Evolutionary conservation across 2,329 filamentous ascomycete species (phyloP).

Genomic region (Truncatella angustata): DNA sequence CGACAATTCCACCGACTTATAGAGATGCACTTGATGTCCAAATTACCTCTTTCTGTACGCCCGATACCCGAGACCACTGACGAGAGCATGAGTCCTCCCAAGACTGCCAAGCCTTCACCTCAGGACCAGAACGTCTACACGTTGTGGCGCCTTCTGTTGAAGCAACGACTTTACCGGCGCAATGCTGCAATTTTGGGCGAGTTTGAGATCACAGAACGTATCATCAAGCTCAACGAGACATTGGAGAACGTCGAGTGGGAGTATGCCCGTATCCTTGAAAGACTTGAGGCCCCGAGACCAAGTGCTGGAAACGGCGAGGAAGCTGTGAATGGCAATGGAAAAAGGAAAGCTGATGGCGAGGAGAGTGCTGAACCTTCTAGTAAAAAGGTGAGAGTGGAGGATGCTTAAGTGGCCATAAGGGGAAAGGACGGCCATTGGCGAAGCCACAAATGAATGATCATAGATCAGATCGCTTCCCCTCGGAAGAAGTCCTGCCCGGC

Average conservation of each 20-base stretch:
- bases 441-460: too few relatives aligned
- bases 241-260: constrained; percentile 68
- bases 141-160: constrained; percentile 74
- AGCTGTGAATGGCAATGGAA: constrained; percentile 31
- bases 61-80: constrained; percentile 37
- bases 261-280: constrained; percentile 63
- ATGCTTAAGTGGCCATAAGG: too few relatives aligned
- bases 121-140: constrained; percentile 62
- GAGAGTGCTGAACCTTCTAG: constrained; percentile 20
- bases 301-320: constrained; percentile 7
- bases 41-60: constrained; percentile 55
- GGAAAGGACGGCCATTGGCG: too few relatives aligned
- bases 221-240: constrained; percentile 70
- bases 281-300: constrained; percentile 20
- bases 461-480: too few relatives aligned
- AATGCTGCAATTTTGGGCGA: constrained; percentile 71
- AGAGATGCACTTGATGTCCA: constrained; percentile 71
- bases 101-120: constrained; percentile 37
- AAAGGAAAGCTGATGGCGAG: constrained; percentile 43
- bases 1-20: constrained; percentile 74
- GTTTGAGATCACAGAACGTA: constrained; percentile 64
- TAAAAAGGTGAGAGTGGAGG: constrained; percentile 47
- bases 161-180: constrained; percentile 72
- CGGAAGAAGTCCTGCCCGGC: too few relatives aligned
- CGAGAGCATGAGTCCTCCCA: constrained; percentile 7